A percentile compares a stretch with the other conserved stretches of the same genome.
phyloP scores from a whole-genome alignment of 805 yeast genomes.

The Candida khao-thaluensis region DNA sequence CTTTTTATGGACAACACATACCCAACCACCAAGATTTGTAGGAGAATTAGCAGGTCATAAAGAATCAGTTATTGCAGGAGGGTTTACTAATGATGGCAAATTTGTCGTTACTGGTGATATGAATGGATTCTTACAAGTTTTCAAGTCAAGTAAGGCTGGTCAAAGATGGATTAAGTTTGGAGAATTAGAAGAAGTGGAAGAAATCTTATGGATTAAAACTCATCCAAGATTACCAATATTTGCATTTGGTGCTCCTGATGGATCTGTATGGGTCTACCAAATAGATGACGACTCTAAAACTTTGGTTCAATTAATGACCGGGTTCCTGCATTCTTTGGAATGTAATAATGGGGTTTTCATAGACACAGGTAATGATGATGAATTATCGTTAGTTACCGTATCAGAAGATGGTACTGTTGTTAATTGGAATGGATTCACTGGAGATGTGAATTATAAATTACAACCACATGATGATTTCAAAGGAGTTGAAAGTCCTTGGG shows the following conservation, averaged over 20 bases:
- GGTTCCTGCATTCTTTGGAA: constrained; percentile 77
- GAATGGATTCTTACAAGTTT: constrained; percentile 82
- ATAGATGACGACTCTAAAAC: constrained; percentile 48
- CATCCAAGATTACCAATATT: constrained; percentile 81
- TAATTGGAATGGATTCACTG: constrained; percentile 86
- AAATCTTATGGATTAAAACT: constrained; percentile 75
- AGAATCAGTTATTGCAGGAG: constrained; percentile 84
- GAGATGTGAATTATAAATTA: constrained; percentile 65
- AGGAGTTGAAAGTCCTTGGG: constrained; percentile 87
- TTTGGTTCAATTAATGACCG: constrained; percentile 70
- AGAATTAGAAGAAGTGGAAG: constrained; percentile 83
- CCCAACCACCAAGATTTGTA: constrained; percentile 78
- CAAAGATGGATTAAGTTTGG: constrained; percentile 75
- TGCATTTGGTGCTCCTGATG: constrained; percentile 91
- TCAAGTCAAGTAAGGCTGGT: constrained; percentile 70
- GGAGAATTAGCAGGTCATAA: constrained; percentile 76
- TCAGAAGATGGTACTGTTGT: constrained; percentile 86
- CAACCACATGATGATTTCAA: constrained; percentile 60
- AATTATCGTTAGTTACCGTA: constrained; percentile 65
- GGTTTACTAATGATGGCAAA: constrained; percentile 79
- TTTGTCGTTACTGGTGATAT: constrained; percentile 88
- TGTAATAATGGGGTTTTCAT: constrained; percentile 80
- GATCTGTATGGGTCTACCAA: constrained; percentile 92
- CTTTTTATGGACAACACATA: constrained; percentile 88
- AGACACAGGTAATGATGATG: constrained; percentile 50